Conservation (phyloP, 805 yeast species). For the Pichia thaimueangensis region DNA sequence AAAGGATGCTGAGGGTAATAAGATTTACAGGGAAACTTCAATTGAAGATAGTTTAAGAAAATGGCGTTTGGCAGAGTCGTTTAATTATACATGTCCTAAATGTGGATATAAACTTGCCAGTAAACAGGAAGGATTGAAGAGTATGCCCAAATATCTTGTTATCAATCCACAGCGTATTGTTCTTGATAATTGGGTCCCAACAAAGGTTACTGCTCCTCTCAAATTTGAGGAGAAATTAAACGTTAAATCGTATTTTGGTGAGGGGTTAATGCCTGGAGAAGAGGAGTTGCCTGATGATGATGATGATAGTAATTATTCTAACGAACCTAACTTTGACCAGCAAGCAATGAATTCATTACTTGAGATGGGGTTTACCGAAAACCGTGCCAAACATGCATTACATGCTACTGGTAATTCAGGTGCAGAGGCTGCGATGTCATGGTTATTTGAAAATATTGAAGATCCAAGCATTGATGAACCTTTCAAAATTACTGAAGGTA, state of each 20-base stretch:
- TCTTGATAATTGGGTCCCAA: conserved; percentile 85
- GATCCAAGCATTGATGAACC: conserved; percentile 72
- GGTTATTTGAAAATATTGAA: conserved; percentile 87
- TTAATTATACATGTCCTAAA: conserved; percentile 58
- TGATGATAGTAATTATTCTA: conserved; percentile 14
- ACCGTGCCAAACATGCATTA: conserved; percentile 60
- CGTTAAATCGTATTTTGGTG: conserved; percentile 36
- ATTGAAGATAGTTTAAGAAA: conserved; percentile 43
- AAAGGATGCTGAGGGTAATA: conserved; percentile 39
- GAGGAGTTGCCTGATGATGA: conserved; percentile 30
- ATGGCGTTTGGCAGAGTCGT: conserved; percentile 41
- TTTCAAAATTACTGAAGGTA: conserved; percentile 30
- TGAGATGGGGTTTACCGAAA: conserved; percentile 84
- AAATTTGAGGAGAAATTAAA: conserved; percentile 37
- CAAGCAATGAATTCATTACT: conserved; percentile 48
- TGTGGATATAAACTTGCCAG: conserved; percentile 39
- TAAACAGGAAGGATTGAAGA: conserved; percentile 43
- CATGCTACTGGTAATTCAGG: conserved; percentile 61
- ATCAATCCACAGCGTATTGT: conserved; percentile 75
- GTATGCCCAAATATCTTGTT: conserved; percentile 66
- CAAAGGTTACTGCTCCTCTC: conserved; percentile 72
- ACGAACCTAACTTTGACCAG: conserved; percentile 38
- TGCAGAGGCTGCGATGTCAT: conserved; percentile 74
- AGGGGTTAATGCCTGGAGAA: conserved; percentile 38
- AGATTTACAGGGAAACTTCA: conserved; percentile 41